Evolutionary conservation across 2,329 filamentous ascomycete species (phyloP).

Genomic region (Graphilbum fragrans): DNA sequence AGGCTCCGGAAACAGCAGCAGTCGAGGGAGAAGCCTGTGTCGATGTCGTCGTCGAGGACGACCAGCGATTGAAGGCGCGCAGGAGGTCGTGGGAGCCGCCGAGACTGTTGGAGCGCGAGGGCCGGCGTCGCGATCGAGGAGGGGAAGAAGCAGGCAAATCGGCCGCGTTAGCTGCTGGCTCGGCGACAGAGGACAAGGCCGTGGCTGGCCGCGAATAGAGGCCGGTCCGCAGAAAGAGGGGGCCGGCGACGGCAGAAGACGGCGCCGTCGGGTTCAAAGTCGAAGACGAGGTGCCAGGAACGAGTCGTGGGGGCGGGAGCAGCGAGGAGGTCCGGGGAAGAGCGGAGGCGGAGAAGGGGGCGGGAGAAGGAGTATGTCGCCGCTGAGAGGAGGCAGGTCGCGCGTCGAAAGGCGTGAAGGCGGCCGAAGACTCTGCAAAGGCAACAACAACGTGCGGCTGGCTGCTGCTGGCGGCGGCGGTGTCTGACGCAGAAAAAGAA

Average conservation of each 20-base stretch:
- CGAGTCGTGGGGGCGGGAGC: conserved; percentile 22
- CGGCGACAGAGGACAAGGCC: neutral
- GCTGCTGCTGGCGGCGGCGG: neutral
- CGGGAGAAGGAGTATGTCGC: conserved; percentile 12
- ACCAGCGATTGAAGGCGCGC: conserved; percentile 40
- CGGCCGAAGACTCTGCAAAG: neutral
- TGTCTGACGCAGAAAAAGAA: neutral
- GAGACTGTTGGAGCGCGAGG: conserved; percentile 24
- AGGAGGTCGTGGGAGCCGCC: conserved; percentile 28
- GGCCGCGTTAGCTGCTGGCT: conserved; percentile 2
- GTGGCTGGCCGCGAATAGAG: conserved; percentile 10
- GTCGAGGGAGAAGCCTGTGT: conserved; percentile 26
- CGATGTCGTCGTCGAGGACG: conserved; percentile 40
- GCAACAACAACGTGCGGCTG: neutral
- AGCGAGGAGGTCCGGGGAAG: conserved; percentile 31
- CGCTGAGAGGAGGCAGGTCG: neutral
- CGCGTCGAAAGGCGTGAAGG: neutral
- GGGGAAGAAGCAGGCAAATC: neutral
- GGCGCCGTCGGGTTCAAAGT: too few relatives aligned
- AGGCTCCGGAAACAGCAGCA: neutral
- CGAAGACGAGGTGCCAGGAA: neutral
- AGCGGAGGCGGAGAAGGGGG: conserved; percentile 17
- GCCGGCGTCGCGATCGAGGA: conserved; percentile 11
- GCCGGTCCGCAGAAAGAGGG: neutral
- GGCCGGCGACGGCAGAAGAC: conserved; percentile 5